Percentiles rank a stretch among this genome's conserved stretches.
Evolutionary conservation across 495 filamentous ascomycete genomes (phyloP).

Genomic region (Aspergillus incahuasiensis): DNA sequence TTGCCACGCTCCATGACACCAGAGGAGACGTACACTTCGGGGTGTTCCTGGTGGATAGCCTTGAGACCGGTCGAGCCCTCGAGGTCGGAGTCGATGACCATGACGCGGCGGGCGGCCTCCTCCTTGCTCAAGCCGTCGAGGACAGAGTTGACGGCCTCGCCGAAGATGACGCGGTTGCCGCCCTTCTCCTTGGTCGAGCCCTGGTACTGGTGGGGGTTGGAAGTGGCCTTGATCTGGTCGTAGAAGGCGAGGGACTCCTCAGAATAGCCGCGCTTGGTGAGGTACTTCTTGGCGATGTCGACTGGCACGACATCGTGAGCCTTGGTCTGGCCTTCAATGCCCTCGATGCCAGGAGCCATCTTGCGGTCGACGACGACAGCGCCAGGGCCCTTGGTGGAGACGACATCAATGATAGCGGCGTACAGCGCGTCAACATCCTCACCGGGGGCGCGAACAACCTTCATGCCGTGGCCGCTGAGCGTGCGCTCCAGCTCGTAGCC

Average conservation of each 20-base stretch:
- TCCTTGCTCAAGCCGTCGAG: conserved; percentile 36
- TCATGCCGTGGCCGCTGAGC: conserved; percentile 31
- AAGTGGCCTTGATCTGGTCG: conserved; percentile 33
- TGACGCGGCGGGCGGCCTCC: conserved; percentile 35
- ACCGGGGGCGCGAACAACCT: conserved; percentile 31
- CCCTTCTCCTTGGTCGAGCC: conserved; percentile 35
- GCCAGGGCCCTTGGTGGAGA: conserved; percentile 31
- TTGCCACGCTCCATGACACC: conserved; percentile 42
- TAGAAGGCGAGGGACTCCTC: conserved; percentile 34
- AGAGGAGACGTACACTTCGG: conserved; percentile 32
- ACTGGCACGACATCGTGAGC: conserved; percentile 38
- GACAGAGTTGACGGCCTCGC: conserved; percentile 35
- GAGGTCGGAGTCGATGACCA: conserved; percentile 42
- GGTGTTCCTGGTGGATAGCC: conserved; percentile 30
- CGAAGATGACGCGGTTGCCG: conserved; percentile 34
- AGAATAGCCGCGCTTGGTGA: conserved; percentile 36
- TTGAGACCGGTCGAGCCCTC: conserved; percentile 40
- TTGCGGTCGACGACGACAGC: conserved; percentile 32
- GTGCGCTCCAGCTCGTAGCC: conserved; percentile 31
- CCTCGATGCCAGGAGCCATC: conserved; percentile 36
- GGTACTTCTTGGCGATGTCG: conserved; percentile 37
- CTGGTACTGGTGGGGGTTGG: conserved; percentile 33
- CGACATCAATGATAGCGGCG: conserved; percentile 27
- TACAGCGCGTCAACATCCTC: conserved; percentile 36
- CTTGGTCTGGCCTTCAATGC: conserved; percentile 29